Conservation (phyloP, 2,329 filamentous ascomycete species). For the Berkeleyomyces rouxiae region DNA sequence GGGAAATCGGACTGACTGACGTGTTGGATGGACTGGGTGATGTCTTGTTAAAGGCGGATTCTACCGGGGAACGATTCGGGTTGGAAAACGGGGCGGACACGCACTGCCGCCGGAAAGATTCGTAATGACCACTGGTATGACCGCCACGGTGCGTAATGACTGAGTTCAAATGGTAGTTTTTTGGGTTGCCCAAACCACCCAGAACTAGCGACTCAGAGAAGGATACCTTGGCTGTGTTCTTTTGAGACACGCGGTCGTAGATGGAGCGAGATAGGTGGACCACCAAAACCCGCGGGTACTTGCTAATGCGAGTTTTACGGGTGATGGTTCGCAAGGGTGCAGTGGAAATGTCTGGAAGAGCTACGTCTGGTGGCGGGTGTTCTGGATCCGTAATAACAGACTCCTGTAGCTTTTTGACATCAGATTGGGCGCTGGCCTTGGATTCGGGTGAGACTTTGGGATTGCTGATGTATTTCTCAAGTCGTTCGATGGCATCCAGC, state of each 20-base stretch:
- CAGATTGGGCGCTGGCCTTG: constrained; percentile 28
- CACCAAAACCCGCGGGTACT: constrained; percentile 77
- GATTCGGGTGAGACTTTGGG: constrained; percentile 30
- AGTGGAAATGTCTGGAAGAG: constrained; percentile 56
- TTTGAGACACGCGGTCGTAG: constrained; percentile 70
- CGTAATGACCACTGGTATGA: constrained; percentile 93
- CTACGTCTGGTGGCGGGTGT: constrained; percentile 28
- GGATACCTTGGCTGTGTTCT: constrained; percentile 85
- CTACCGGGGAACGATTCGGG: constrained; percentile 58
- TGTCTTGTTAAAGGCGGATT: constrained; percentile 53
- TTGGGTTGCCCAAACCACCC: constrained; percentile 60
- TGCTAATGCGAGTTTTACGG: constrained; percentile 70
- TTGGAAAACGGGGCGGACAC: constrained; percentile 61
- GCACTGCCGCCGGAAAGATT: constrained; percentile 81
- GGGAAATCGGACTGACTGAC: constrained; percentile 19
- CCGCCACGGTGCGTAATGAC: constrained; percentile 90
- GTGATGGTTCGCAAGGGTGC: constrained; percentile 74
- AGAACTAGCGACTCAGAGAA: constrained; percentile 79
- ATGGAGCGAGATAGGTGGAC: constrained; percentile 89
- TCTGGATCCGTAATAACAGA: constrained; percentile 75
- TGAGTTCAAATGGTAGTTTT: constrained; percentile 68
- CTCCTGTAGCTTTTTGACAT: constrained; percentile 47
- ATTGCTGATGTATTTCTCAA: constrained; percentile 43
- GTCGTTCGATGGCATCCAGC: constrained; percentile 54
- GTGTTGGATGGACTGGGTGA: constrained; percentile 29